phyloP scores from a whole-genome alignment of 2,329 filamentous ascomycete genomes.

The Fusarium luffae region DNA sequence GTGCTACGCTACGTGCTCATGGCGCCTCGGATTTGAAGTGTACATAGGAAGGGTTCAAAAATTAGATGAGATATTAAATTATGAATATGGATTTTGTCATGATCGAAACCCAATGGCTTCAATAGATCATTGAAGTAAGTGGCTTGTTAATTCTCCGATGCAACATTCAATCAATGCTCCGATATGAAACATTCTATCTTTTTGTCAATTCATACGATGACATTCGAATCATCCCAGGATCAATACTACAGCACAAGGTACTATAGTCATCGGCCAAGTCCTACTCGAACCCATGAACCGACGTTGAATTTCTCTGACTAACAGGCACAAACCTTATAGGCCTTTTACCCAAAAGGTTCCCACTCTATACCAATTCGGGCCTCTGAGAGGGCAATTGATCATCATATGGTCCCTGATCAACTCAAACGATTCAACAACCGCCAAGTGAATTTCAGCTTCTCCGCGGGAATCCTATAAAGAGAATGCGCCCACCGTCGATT shows the following conservation, averaged over 20 bases:
- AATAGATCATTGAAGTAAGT: not conserved
- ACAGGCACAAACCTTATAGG: slow-evolving; percentile 10
- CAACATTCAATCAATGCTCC: not conserved
- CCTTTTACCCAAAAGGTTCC: not conserved
- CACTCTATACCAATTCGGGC: not conserved
- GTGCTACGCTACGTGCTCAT: not conserved
- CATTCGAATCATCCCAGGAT: not conserved
- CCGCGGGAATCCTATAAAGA: slow-evolving; percentile 21
- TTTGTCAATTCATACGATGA: not conserved
- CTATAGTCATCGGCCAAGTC: not conserved
- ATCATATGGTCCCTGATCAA: slow-evolving; percentile 10
- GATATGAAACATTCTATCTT: not conserved
- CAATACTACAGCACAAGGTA: not conserved
- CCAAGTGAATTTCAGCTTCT: slow-evolving; percentile 11
- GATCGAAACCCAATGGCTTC: not conserved
- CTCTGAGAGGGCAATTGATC: slow-evolving; percentile 1
- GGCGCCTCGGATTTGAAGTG: not conserved
- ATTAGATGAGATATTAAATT: not conserved
- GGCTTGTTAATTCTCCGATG: not conserved
- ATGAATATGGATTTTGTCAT: not conserved
- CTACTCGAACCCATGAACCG: slow-evolving; percentile 4
- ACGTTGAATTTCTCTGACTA: slow-evolving; percentile 21
- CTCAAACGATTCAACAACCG: slow-evolving; percentile 3
- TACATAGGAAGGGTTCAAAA: not conserved
- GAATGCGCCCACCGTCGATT: not conserved